A percentile compares a stretch with the other conserved stretches of the same genome.
Evolutionary conservation across 768 basidiomycete genomes (phyloP).

Genomic region (Boletus fagicola): DNA sequence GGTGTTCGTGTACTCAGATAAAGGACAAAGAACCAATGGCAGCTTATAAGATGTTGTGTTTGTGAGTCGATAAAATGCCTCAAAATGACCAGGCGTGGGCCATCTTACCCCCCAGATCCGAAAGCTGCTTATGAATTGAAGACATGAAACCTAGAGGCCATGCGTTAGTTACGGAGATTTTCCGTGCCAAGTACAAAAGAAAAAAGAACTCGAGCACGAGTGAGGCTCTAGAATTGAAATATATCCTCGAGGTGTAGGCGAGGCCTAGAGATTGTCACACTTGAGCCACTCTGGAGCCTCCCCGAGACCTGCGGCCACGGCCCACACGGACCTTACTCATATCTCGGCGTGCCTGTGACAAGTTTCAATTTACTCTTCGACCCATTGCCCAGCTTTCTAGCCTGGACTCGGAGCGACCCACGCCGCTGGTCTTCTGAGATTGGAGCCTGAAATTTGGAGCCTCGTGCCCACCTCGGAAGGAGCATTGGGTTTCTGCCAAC

Average conservation of each 20-base stretch:
- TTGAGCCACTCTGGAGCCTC: too few species aligned
- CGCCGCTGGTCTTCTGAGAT: neutral
- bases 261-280: neutral
- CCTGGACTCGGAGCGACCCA: neutral
- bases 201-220: neutral
- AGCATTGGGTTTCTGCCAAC: too few species aligned
- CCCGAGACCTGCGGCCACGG: too few species aligned
- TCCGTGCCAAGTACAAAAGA: neutral
- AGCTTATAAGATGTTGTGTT: neutral
- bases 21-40: neutral
- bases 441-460: neutral
- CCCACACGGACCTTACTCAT: too few species aligned
- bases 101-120: neutral
- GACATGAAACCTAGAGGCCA: neutral
- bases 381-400: neutral
- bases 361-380: neutral
- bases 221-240: neutral
- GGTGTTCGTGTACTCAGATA: too few species aligned
- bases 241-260: neutral
- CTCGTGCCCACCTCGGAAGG: neutral
- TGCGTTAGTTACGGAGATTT: neutral
- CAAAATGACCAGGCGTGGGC: neutral
- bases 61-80: neutral
- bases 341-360: neutral
- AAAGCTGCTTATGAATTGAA: neutral